phyloP scores from a whole-genome alignment of 2,329 filamentous ascomycete species.

The Stemphylium beticola region DNA sequence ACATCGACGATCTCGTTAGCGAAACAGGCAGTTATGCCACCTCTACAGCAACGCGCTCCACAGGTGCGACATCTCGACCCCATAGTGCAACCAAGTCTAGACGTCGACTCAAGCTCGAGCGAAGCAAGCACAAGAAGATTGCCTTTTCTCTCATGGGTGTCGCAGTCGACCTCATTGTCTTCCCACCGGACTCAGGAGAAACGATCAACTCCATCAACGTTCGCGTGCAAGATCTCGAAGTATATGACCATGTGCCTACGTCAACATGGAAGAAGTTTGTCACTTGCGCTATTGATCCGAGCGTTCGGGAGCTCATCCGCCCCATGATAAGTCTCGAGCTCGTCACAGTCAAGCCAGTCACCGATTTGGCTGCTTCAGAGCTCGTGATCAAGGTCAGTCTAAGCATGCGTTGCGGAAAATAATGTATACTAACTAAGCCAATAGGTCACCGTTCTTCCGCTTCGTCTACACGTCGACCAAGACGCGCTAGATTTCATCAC shows the following conservation, averaged over 20 bases:
- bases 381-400: conserved; percentile 76
- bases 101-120: conserved; percentile 72
- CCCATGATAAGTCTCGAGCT: conserved; percentile 92
- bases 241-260: conserved; percentile 92
- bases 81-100: conserved; percentile 50
- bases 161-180: conserved; percentile 80
- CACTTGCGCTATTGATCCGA: conserved; percentile 87
- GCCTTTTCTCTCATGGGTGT: conserved; percentile 90
- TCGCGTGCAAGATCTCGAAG: conserved; percentile 79
- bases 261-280: conserved; percentile 99
- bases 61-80: conserved; percentile 49
- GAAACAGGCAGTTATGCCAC: conserved; percentile 91
- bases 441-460: conserved; percentile 73
- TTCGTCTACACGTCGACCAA: conserved; percentile 94
- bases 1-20: conserved; percentile 82
- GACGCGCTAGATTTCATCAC: conserved; percentile 97
- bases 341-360: conserved; percentile 83
- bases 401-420: neutral
- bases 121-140: conserved; percentile 93
- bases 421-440: conserved; percentile 6
- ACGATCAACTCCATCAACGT: conserved; percentile 88
- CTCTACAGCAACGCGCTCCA: conserved; percentile 54
- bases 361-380: conserved; percentile 84
- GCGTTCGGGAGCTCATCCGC: conserved; percentile 82
- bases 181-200: conserved; percentile 76